A percentile compares a stretch with the other conserved stretches of the same genome.
phyloP scores from a whole-genome alignment of 805 yeast genomes.

The Yamadazyma phyllophila region DNA sequence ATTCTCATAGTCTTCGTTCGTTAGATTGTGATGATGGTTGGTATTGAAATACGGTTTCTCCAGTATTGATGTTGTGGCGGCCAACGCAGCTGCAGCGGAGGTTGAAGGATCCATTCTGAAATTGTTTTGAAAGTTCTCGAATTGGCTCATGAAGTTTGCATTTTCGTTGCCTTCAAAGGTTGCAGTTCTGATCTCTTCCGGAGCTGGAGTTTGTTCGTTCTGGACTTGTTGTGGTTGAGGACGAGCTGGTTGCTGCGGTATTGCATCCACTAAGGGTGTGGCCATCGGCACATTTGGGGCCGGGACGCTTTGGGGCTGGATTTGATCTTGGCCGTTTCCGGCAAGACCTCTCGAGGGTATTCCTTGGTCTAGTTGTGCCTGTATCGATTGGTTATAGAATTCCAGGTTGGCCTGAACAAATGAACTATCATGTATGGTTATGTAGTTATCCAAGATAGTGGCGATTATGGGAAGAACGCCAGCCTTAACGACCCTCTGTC shows the following conservation, averaged over 20 bases:
- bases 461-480: constrained; percentile 90
- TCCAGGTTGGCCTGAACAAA: constrained; percentile 32
- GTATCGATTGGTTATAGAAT: neutral
- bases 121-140: constrained; percentile 14
- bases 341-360: neutral
- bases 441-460: constrained; percentile 85
- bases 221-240: neutral
- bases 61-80: constrained; percentile 8
- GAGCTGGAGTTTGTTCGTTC: neutral
- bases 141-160: constrained; percentile 11
- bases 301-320: neutral
- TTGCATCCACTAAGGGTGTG: neutral
- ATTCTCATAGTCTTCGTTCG: constrained; percentile 40
- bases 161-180: neutral
- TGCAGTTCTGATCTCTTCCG: neutral
- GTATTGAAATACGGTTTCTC: constrained; percentile 19
- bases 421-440: constrained; percentile 43
- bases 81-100: constrained; percentile 13
- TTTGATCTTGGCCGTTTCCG: neutral
- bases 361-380: neutral
- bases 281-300: neutral
- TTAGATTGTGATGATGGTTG: constrained; percentile 23
- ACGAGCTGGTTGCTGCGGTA: neutral
- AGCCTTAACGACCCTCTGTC: constrained; percentile 85
- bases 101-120: constrained; percentile 11